Evolutionary conservation across 2,329 filamentous ascomycete genomes (phyloP).

Genomic region (Colletotrichum gigasporum): DNA sequence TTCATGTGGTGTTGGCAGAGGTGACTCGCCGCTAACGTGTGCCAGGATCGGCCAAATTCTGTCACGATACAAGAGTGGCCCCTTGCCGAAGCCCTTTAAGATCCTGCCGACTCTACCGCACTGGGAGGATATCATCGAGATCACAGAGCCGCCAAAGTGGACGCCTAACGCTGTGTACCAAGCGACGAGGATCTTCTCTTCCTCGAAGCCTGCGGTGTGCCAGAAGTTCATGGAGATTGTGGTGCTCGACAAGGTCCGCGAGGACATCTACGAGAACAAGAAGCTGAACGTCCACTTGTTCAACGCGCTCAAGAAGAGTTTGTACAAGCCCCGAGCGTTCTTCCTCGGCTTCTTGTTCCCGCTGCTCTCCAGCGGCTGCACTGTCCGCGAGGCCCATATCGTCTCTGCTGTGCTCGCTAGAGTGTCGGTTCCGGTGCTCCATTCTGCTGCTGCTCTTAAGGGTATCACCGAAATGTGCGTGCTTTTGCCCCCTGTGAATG

Average conservation of each 20-base stretch:
- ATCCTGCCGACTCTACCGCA: conserved; percentile 91
- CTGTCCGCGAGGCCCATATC: conserved; percentile 90
- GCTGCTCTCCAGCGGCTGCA: conserved; percentile 86
- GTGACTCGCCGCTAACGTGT: conserved; percentile 24
- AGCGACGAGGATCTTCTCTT: conserved; percentile 92
- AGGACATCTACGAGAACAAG: conserved; percentile 93
- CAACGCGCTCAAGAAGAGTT: conserved; percentile 88
- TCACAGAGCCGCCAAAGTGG: conserved; percentile 81
- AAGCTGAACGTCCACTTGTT: conserved; percentile 97
- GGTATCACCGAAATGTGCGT: conserved; percentile 83
- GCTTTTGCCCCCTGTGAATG: too few species aligned
- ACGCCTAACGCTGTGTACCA: conserved; percentile 85
- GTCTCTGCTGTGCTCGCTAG: conserved; percentile 86
- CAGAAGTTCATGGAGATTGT: conserved; percentile 89
- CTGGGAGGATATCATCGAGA: conserved; percentile 87
- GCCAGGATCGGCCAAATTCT: conserved; percentile 83
- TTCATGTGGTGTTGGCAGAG: not conserved
- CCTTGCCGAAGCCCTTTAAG: conserved; percentile 97
- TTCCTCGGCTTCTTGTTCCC: conserved; percentile 92
- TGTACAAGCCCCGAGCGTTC: conserved; percentile 95
- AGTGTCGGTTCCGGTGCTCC: conserved; percentile 88
- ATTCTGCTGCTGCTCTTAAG: conserved; percentile 91
- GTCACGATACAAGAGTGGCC: conserved; percentile 94
- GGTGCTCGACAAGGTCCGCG: conserved; percentile 87
- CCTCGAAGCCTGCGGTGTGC: conserved; percentile 79